A percentile compares a stretch with the other conserved stretches of the same genome.
These are phyloP conservation scores for Oryza glumipatula DNA, from an alignment of 176 grass and related monocot genomes.

Conservation along the genomic window DNA sequence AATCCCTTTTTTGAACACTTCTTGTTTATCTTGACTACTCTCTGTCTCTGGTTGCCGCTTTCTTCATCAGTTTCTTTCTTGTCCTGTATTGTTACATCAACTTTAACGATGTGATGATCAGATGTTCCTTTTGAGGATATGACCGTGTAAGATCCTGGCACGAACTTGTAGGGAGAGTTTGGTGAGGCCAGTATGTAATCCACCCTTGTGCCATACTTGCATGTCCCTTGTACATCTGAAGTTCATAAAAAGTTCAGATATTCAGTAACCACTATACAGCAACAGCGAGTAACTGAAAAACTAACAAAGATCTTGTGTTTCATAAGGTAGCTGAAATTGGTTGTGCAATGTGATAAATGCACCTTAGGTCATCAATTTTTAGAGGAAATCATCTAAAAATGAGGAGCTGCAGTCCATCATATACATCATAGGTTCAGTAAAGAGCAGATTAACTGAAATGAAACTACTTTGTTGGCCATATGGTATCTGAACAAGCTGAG, in stretches of 20 bases:
- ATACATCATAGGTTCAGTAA: background rate
- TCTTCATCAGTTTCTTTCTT: constrained; percentile 22
- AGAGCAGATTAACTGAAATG: background rate
- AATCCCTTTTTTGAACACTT: constrained; percentile 60
- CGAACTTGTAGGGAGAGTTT: constrained; percentile 69
- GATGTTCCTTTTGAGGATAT: constrained; percentile 85
- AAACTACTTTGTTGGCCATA: no score
- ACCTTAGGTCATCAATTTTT: background rate
- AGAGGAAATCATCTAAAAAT: background rate
- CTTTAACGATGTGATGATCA: constrained; percentile 84
- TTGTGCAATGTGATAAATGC: background rate
- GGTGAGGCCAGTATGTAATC: constrained; percentile 90
- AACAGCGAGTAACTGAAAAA: no score
- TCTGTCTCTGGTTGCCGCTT: constrained; percentile 32
- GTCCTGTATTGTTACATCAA: constrained; percentile 59
- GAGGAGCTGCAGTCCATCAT: background rate
- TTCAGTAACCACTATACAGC: background rate
- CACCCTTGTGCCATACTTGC: constrained; percentile 93
- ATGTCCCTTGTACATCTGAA: constrained; percentile 95
- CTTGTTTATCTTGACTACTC: constrained; percentile 65
- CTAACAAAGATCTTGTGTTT: no score
- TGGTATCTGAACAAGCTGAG: background rate
- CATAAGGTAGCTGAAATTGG: background rate
- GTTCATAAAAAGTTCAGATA: background rate
- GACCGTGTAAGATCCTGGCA: constrained; percentile 83